Base-by-base conservation (phyloP, 2,329 filamentous ascomycete species). In the Diaporthe sp. region DNA sequence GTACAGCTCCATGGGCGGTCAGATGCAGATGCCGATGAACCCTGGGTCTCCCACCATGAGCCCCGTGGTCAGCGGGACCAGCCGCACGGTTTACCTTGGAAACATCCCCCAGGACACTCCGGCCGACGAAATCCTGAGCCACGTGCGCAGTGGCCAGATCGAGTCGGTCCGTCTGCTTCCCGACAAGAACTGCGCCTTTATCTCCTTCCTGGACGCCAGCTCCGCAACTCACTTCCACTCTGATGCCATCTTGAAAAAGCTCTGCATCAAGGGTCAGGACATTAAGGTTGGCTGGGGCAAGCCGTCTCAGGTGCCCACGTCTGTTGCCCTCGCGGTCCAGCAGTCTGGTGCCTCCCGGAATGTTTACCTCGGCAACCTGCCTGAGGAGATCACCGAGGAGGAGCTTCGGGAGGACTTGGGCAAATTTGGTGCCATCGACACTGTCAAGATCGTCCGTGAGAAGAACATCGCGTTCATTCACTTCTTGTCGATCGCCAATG, bases 211-310 rank as follows among this genome's bases (percentile, higher is more conserved):
- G 78, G 97, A 99, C 82, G 95, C 96, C 80, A 98, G 96, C 86
- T 98, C 97, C 40, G 97, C 97, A 73, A 98, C 96, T 30, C 97
- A 99, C 84, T 99, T 99, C 87, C 97, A 99, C 88, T 99, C 97
- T 28, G 97, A 99, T 89, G 97, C 97, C 79, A 99, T 99, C 86
- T 91, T 99, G 90, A 99, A 99, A 89, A 99, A 98, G 89, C 91
- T 99, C 82, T 96, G 96, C 80, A 97, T 99, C 87, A 96, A 97
- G 86, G 96, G 96, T 35, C 97, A 98, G 87, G 97, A 99, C 83
- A 98, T 99, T 88, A 99, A 99, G 89, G 96, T 99, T 80, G 97
- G 97, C 77, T 99, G 97, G 97, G 97, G 97, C 77, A 99, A 99
- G 86, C 96, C 97, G 42, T 98, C 97, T 4, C 96, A 98, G 85